Base-by-base conservation (phyloP, 2,329 filamentous ascomycete species). In the Ambrosiella xylebori region DNA sequence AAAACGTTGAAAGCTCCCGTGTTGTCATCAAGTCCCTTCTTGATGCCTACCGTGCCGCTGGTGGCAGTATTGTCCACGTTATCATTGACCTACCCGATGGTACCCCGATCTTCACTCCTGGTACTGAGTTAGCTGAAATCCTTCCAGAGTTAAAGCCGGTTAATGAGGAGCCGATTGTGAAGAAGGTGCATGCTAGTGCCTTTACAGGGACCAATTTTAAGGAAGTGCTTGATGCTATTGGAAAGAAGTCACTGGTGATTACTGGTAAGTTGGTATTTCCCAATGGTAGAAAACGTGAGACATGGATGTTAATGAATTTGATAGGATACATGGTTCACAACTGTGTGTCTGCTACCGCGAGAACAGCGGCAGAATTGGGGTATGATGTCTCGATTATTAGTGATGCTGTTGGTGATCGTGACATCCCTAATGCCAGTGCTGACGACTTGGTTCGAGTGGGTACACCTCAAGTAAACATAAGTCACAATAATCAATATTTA, bases 61-160 rank as follows among this genome's bases (percentile, higher is more conserved):
- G 69, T 1, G 73, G 73, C 27, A 66, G 68, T 7, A 64, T 85
- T 54, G 76, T 85, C 0, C 82, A 86, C 64, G 71, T 86, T 6
- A 68, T 79, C 8, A 82, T 86, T 66, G 67, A 74, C 54, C 74
- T 75, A 0, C 80, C 81, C 1, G 72, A 75, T 0, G 81, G 79
- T 1, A 79, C 82, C 0, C 82, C 82, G 0, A 72, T 86, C 3
- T 86, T 86, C 68, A 86, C 82, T 0, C 78, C 80, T 0, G 72
- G 71, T 2, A 85, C 81, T 0, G 64, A 71, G 3, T 70, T 86
- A 4, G 81, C 78, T 0, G 70, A 79, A 78, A 81, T 61, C 84
- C 45, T 85, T 61, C 70, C 75, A 0, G 80, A 84, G 63, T 67
- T 86, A 45, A 73, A 69, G 36, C 76, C 82, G 0, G 66, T 70